Base-by-base conservation (phyloP, 2,329 filamentous ascomycete species). In the Trichoderma sp. region DNA sequence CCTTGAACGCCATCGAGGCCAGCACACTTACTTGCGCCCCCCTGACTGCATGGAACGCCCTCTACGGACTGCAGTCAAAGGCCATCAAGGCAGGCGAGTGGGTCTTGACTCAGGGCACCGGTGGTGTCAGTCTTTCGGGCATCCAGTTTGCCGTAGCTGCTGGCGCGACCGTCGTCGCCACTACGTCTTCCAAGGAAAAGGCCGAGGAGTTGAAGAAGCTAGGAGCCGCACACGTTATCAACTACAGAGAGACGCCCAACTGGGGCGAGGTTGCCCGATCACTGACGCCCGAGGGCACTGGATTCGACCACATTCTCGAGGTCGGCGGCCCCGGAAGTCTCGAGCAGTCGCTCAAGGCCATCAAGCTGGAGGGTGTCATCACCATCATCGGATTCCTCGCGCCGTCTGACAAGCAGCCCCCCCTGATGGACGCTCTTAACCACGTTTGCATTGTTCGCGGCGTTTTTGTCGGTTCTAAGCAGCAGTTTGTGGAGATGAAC, bases 31-130 rank as follows among this genome's bases (percentile, higher is more conserved):
- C 81, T 2, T 87, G 85, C 70, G 85, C 86, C 0, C 85, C 80
- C 1, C 69, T 88, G 13, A 87, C 86, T 0, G 84, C 85, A 1
- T 88, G 86, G 86, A 88, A 88, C 71, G 84, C 84, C 7, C 76
- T 88, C 4, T 87, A 84, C 61, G 86, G 86, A 0, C 56, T 83
- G 72, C 80, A 18, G 78, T 66, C 71, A 1, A 66, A 58, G 52
- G 26, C 39, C 1, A 54, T 80, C 26, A 71, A 63, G 3, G 73
- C 78, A 0, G 80, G 80, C 0, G 74, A 82, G 8, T 76, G 74
- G 69, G 79, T 83, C 0, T 74, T 83, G 8, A 80, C 78, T 0
- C 80, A 81, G 65, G 82, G 81, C 8, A 82, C 81, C 1, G 81
- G 82, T 1, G 82, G 81, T 3, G 81, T 83, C 3, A 77, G 75